phyloP scores from a whole-genome alignment of 495 filamentous ascomycete species.

The Terfezia boudieri region DNA sequence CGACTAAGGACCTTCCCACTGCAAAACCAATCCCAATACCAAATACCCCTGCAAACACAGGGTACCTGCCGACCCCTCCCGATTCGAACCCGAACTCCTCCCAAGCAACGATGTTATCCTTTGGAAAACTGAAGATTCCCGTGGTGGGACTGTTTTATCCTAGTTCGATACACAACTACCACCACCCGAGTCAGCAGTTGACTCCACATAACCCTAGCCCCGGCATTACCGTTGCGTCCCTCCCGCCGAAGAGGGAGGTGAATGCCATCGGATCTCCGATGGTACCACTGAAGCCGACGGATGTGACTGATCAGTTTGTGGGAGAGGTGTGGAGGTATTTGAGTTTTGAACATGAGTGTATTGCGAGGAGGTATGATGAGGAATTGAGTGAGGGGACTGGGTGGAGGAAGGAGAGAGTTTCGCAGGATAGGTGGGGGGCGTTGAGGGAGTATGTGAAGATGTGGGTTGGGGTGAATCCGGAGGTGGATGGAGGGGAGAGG shows the following conservation, averaged over 20 bases:
- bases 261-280: not conserved
- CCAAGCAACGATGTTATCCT: not conserved
- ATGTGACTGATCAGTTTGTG: slow-evolving; percentile 15
- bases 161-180: not conserved
- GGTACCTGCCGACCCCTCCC: slow-evolving; percentile 13
- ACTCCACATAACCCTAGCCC: slow-evolving; percentile 2
- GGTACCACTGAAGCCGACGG: slow-evolving; percentile 4
- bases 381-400: slow-evolving; percentile 13
- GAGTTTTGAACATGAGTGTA: slow-evolving; percentile 12
- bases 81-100: slow-evolving; percentile 2
- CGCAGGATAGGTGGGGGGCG: slow-evolving; percentile 9
- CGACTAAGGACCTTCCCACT: slow-evolving; percentile 8
- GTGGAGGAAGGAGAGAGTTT: slow-evolving; percentile 4
- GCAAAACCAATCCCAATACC: slow-evolving; percentile 7
- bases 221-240: slow-evolving; percentile 17
- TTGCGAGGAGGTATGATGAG: slow-evolving; percentile 15
- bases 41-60: slow-evolving; percentile 1
- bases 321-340: slow-evolving; percentile 15
- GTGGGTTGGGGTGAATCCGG: slow-evolving; percentile 17
- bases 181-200: not conserved
- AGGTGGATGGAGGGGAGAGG: slow-evolving; percentile 13
- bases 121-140: not conserved
- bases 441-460: slow-evolving; percentile 14
- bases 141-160: not conserved
- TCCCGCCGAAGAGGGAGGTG: slow-evolving; percentile 5